A percentile compares a stretch with the other conserved stretches of the same genome.
Evolutionary conservation across 805 yeast species (phyloP).

Genomic region (Wickerhamiella spandovensis): DNA sequence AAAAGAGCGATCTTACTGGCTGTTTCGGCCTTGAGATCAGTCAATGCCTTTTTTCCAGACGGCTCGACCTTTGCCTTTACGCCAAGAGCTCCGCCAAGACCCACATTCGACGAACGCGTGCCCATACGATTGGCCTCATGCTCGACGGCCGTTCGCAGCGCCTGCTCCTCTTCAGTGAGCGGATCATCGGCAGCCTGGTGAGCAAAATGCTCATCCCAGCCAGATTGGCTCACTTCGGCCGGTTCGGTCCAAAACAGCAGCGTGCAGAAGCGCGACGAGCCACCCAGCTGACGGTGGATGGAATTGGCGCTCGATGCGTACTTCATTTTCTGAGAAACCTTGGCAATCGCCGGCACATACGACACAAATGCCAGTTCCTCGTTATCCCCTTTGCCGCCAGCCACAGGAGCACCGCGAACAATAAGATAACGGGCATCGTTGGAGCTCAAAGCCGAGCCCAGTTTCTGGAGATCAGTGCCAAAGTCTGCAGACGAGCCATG

Average conservation of each 20-base stretch:
- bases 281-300: slow-evolving; percentile 61
- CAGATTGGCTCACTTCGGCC: slow-evolving; percentile 38
- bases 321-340: slow-evolving; percentile 76
- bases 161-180: slow-evolving; percentile 46
- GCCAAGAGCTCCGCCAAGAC: slow-evolving; percentile 14
- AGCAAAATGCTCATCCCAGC: slow-evolving; percentile 32
- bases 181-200: slow-evolving; percentile 32
- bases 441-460: slow-evolving; percentile 25
- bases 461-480: slow-evolving; percentile 26
- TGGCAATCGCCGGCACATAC: slow-evolving; percentile 76
- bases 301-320: slow-evolving; percentile 85
- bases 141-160: slow-evolving; percentile 34
- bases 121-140: slow-evolving; percentile 29
- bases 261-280: slow-evolving; percentile 35
- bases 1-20: slow-evolving; percentile 25
- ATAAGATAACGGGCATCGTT: slow-evolving; percentile 39
- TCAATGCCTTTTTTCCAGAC: slow-evolving; percentile 16
- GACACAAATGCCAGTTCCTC: slow-evolving; percentile 48
- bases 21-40: slow-evolving; percentile 11
- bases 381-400: slow-evolving; percentile 2
- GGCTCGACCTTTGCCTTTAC: slow-evolving; percentile 13
- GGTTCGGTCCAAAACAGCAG: slow-evolving; percentile 43
- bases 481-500: slow-evolving; percentile 24
- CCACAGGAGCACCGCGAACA: slow-evolving; percentile 21
- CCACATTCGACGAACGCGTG: slow-evolving; percentile 17